A percentile compares a stretch with the other conserved stretches of the same genome.
Conservation (phyloP, 805 yeast species). For the Yamadazyma phyllophila region DNA sequence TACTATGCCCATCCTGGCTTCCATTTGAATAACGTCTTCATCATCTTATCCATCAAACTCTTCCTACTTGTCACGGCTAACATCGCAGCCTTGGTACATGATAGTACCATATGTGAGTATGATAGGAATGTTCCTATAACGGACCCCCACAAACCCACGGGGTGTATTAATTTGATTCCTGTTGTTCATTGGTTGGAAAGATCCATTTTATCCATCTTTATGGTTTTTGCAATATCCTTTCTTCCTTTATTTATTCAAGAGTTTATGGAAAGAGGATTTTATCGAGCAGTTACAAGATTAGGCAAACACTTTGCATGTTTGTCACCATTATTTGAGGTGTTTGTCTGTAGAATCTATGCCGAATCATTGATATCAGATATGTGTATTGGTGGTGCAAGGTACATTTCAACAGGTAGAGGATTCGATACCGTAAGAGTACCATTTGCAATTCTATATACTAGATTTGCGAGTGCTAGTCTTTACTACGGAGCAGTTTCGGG, state of each 20-base stretch:
- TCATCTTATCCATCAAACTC: constrained; percentile 70
- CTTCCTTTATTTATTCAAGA: constrained; percentile 78
- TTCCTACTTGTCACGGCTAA: constrained; percentile 70
- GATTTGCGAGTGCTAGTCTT: constrained; percentile 67
- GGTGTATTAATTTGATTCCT: constrained; percentile 73
- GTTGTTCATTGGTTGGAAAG: constrained; percentile 80
- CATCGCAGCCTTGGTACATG: constrained; percentile 71
- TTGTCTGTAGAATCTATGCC: constrained; percentile 77
- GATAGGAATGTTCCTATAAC: constrained; percentile 64
- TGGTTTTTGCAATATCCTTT: constrained; percentile 78
- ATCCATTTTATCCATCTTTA: constrained; percentile 75
- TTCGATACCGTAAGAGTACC: constrained; percentile 80
- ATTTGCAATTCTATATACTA: constrained; percentile 68
- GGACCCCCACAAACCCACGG: constrained; percentile 62
- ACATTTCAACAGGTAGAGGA: constrained; percentile 84
- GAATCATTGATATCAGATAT: constrained; percentile 68
- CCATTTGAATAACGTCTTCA: constrained; percentile 77
- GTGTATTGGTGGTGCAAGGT: constrained; percentile 83
- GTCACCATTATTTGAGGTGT: constrained; percentile 81
- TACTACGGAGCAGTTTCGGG: constrained; percentile 60
- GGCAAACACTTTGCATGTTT: constrained; percentile 64
- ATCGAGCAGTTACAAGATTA: constrained; percentile 71
- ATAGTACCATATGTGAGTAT: constrained; percentile 65
- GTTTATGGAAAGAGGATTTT: constrained; percentile 76
- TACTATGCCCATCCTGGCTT: constrained; percentile 87